Percentiles rank a stretch among this genome's conserved stretches.
phyloP scores from a whole-genome alignment of 371 early-diverging fungal species.

The Umbelopsis sp. region DNA sequence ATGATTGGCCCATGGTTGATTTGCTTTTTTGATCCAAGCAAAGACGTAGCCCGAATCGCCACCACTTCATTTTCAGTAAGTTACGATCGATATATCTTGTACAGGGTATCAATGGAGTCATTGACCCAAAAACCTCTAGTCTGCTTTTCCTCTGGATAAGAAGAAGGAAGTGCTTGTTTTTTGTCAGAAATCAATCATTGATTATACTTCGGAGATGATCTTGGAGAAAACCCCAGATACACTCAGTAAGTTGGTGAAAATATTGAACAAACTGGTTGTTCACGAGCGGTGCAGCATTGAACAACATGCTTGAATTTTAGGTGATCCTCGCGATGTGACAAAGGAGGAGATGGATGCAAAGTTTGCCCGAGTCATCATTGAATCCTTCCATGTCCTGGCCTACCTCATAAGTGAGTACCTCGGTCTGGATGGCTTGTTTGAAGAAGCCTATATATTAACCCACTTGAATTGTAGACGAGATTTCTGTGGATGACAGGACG shows the following conservation, averaged over 20 bases:
- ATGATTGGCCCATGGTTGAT: conserved; percentile 67
- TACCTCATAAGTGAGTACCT: conserved; percentile 51
- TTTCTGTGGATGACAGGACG: conserved; percentile 40
- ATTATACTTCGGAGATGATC: conserved; percentile 57
- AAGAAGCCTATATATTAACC: neutral
- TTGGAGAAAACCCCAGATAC: conserved; percentile 66
- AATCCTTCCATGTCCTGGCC: conserved; percentile 53
- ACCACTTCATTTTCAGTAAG: conserved; percentile 58
- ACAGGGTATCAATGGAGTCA: neutral
- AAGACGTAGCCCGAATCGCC: conserved; percentile 60
- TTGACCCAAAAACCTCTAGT: conserved; percentile 27
- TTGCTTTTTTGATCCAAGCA: conserved; percentile 62
- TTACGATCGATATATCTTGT: neutral
- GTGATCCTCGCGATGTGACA: conserved; percentile 65
- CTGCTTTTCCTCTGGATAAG: conserved; percentile 61
- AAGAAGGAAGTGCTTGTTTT: conserved; percentile 58
- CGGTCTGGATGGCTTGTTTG: no score
- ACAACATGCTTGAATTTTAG: conserved; percentile 22
- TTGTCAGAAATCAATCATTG: conserved; percentile 62
- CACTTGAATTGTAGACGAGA: conserved; percentile 25
- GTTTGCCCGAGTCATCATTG: conserved; percentile 61
- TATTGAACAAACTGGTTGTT: neutral
- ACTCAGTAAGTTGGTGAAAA: conserved; percentile 41
- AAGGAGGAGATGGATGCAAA: conserved; percentile 68
- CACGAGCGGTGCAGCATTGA: conserved; percentile 15